Percentiles rank a stretch among this genome's conserved stretches.
These are phyloP conservation scores for Mycena chlorophos DNA, from an alignment of 768 basidiomycete genomes.

Conservation along the genomic window DNA sequence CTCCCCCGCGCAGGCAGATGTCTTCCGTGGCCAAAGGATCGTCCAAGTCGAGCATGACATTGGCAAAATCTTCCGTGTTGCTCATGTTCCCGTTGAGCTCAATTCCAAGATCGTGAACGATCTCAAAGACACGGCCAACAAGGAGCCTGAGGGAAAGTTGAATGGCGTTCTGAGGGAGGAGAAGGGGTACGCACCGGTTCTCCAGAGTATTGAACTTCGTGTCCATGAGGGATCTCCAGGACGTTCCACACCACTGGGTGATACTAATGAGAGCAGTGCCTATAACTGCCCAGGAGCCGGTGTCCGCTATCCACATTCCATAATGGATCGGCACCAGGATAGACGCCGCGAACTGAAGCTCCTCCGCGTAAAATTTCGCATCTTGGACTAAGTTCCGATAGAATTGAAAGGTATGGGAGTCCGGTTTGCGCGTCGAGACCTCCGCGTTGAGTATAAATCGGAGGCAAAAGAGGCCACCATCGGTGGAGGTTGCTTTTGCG, in stretches of 20 bases:
- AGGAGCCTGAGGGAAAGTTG: too few relatives aligned
- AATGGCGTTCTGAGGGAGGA: too few relatives aligned
- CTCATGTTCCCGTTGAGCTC: neutral
- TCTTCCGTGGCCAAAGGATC: neutral
- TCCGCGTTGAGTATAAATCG: neutral
- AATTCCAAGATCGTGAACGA: neutral
- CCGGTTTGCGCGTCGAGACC: neutral
- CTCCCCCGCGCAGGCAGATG: neutral
- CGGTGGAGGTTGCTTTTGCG: neutral
- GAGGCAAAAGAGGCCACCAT: neutral
- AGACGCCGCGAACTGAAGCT: neutral
- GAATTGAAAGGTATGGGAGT: neutral
- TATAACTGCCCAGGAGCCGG: neutral
- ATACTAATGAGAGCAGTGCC: neutral
- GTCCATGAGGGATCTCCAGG: neutral
- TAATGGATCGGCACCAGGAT: conserved; percentile 1
- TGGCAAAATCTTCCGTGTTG: neutral
- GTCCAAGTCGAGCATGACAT: neutral
- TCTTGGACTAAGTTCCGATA: neutral
- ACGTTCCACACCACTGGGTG: neutral
- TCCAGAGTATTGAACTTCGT: neutral
- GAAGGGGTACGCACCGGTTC: neutral
- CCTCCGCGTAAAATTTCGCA: neutral
- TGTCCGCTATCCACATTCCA: conserved; percentile 6
- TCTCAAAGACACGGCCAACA: too few relatives aligned